phyloP scores from a whole-genome alignment of 1,284 basidiomycete species.

The Stygiomarasmius scandens region DNA sequence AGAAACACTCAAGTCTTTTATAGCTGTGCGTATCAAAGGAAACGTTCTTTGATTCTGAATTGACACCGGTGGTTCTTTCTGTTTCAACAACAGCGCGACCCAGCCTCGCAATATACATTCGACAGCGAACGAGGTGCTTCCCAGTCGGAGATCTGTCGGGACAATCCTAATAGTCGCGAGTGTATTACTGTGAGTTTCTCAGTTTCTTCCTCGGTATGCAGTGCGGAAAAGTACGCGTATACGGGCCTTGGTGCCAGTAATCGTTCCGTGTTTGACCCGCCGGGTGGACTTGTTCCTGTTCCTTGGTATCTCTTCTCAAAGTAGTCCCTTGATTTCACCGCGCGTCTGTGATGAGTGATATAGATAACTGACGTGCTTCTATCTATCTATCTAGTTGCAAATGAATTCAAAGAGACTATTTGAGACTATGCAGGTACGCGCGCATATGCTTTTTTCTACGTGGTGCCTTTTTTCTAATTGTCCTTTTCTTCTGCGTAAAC shows the following conservation, averaged over 20 bases:
- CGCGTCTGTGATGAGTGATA: too few species aligned
- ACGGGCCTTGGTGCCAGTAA: too few species aligned
- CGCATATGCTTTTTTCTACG: conserved; percentile 19
- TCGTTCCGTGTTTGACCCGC: too few species aligned
- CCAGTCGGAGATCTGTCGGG: conserved; percentile 66
- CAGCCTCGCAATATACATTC: conserved; percentile 57
- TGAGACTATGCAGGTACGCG: conserved; percentile 74
- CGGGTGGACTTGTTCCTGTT: neutral
- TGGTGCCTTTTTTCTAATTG: neutral
- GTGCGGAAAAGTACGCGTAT: too few species aligned
- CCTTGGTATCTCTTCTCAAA: too few species aligned
- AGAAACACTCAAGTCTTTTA: conserved; percentile 35
- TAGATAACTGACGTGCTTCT: too few species aligned
- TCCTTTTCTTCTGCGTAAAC: neutral
- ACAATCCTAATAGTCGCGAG: conserved; percentile 48
- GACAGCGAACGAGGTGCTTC: conserved; percentile 61
- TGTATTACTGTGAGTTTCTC: conserved; percentile 67
- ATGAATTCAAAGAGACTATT: conserved; percentile 73
- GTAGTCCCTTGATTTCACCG: too few species aligned
- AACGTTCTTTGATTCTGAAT: too few species aligned
- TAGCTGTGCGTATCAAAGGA: conserved; percentile 30
- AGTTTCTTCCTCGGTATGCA: neutral
- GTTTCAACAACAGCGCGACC: conserved; percentile 43
- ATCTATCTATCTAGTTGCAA: too few species aligned
- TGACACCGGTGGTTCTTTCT: too few species aligned